These are phyloP conservation scores for Hymenoscyphus fraxineus DNA, from an alignment of 2,329 filamentous ascomycete genomes.

Conservation along the genomic window DNA sequence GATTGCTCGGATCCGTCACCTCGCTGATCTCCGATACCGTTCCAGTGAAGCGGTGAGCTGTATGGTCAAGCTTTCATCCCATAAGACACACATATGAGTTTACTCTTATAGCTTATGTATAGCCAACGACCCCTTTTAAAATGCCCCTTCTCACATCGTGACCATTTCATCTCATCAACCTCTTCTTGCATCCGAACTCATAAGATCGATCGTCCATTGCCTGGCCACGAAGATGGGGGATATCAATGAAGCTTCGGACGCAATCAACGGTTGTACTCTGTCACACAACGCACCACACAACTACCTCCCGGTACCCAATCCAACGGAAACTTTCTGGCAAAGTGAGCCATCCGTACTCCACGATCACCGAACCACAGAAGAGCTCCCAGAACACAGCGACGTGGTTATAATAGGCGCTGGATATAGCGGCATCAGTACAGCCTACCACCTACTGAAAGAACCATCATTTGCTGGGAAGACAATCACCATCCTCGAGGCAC, in stretches of 20 bases:
- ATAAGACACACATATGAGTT: neutral
- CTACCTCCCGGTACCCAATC: slow-evolving; percentile 18
- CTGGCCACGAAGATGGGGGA: neutral
- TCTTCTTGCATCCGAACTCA: neutral
- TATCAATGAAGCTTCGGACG: neutral
- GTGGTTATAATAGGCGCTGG: slow-evolving; percentile 31
- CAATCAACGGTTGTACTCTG: neutral
- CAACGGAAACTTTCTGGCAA: slow-evolving; percentile 22
- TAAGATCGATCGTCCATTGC: neutral
- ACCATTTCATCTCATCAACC: neutral
- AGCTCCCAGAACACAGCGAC: slow-evolving; percentile 23
- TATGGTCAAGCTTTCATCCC: neutral
- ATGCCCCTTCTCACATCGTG: neutral
- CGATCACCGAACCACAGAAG: slow-evolving; percentile 20
- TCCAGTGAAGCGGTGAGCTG: neutral
- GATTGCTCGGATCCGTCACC: neutral
- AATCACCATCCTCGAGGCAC: slow-evolving; percentile 59
- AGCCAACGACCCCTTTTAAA: neutral
- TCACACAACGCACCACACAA: neutral
- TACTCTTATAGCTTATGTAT: neutral
- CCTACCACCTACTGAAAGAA: slow-evolving; percentile 19
- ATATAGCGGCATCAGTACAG: slow-evolving; percentile 19
- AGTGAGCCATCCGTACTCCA: slow-evolving; percentile 21
- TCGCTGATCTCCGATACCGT: neutral
- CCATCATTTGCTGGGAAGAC: neutral